Percentiles rank a stretch among this genome's conserved stretches.
Evolutionary conservation across 345 rosid genomes (phyloP).

Genomic region (Eucalyptus regnans): DNA sequence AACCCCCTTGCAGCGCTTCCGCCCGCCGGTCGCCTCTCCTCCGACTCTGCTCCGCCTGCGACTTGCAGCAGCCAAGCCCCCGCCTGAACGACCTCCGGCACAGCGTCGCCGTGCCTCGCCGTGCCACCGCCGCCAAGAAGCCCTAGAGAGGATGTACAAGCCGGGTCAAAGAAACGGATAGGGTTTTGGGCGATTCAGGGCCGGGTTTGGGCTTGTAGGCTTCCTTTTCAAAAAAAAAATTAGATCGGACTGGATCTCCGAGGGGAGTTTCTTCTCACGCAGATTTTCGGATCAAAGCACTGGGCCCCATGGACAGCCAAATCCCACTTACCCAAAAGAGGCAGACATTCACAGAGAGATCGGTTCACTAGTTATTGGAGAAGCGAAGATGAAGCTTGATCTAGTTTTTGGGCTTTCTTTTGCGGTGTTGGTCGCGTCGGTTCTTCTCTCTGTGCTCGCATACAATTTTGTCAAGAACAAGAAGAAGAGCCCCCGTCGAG

Average conservation of each 20-base stretch:
- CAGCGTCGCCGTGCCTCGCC: too few relatives aligned
- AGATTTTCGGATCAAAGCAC: background rate
- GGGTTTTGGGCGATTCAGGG: accelerated
- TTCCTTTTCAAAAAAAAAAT: too few relatives aligned
- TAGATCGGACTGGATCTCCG: background rate
- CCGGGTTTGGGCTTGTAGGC: too few relatives aligned
- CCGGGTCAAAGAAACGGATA: too few relatives aligned
- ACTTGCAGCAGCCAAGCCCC: too few relatives aligned
- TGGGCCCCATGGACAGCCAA: background rate
- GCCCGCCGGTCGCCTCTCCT: too few relatives aligned
- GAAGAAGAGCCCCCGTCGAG: background rate
- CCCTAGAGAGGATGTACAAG: too few relatives aligned
- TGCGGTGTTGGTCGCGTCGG: background rate
- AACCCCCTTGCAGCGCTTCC: too few relatives aligned
- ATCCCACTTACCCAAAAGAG: background rate
- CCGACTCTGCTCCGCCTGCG: too few relatives aligned
- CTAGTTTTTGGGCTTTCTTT: background rate
- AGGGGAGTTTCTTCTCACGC: background rate
- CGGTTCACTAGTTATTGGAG: background rate
- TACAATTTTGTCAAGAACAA: background rate
- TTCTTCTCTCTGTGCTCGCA: background rate
- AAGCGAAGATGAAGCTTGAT: background rate
- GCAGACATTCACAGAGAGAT: background rate
- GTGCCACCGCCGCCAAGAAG: too few relatives aligned
- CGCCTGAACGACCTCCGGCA: too few relatives aligned